Conservation (phyloP, 345 rosid genomes). For the Acer campestre region DNA sequence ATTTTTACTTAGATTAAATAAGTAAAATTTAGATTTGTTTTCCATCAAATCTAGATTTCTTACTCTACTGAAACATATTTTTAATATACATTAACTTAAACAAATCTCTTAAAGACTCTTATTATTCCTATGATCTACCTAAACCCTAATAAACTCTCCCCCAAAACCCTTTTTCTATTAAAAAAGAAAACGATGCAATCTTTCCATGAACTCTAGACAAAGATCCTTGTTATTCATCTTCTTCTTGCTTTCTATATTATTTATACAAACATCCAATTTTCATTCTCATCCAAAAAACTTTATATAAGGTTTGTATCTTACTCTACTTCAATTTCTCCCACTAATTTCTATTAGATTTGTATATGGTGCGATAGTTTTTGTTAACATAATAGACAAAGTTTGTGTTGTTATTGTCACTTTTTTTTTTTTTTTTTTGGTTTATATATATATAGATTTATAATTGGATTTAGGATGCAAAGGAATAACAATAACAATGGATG, state of each 20-base stretch:
- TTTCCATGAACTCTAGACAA: constrained; percentile 35
- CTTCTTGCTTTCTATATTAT: constrained; percentile 24
- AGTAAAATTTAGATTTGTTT: constrained; percentile 17
- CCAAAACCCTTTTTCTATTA: constrained; percentile 14
- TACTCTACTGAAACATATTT: constrained; percentile 12
- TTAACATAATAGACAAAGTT: background rate
- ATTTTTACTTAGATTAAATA: background rate
- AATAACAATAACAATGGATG: constrained; percentile 5
- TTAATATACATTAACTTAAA: background rate
- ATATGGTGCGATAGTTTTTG: background rate
- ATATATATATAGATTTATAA: too few species aligned
- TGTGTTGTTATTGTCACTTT: background rate
- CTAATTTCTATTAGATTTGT: background rate
- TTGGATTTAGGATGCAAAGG: constrained; percentile 33
- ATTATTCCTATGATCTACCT: constrained; percentile 52
- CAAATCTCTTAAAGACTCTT: constrained; percentile 16
- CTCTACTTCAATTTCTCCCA: constrained; percentile 6
- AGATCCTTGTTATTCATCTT: constrained; percentile 19
- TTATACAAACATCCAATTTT: constrained; percentile 30
- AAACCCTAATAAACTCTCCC: constrained; percentile 47
- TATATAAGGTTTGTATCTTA: constrained; percentile 21
- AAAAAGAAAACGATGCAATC: constrained; percentile 21
- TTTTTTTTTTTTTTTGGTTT: background rate
- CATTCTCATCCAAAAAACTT: constrained; percentile 5
- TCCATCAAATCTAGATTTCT: constrained; percentile 11